Evolutionary conservation across 106 monocot genomes (phyloP), one percentile per base, ranked within the genome.

Genomic region (Chionographis japonica): DNA sequence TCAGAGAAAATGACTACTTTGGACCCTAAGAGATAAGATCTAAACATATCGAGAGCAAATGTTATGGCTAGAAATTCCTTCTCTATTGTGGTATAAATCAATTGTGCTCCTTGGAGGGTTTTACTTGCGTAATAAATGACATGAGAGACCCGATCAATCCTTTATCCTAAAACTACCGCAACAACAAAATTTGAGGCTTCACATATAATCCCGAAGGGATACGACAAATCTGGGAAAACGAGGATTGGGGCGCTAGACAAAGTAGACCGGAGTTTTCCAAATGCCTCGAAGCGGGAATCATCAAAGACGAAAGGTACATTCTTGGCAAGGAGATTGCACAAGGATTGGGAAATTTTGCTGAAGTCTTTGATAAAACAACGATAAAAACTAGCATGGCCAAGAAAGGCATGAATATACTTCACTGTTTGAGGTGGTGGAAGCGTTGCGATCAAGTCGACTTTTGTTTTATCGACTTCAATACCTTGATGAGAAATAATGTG

Each of bases 181-280:
- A 77, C 6, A 16, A 14, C 66, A 59, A 37, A 66, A 14, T 82
- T n/a, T 41, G 14, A 55, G 12, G 77, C 66, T 15, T 76, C 70
- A 50, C 64, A 68, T 72, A 77, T 82, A 15, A 82, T 13, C 9
- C 68, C 61, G 63, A 82, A 76, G 12, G 72, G 61, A 5, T 59
- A 2, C 20, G 2, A 14, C 77, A 76, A 82, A 73, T 67, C 50
- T 3, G 81, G 81, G 14, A 58, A 2, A 17, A 13, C 0, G 37
- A 76, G 12, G 4, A 81, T 61, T 40, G 66, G 71, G 8, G 70
- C 49, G 2, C 20, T 40, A 6, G 49, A 54, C 0, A 77, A 18
- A 3, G 40, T 13, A 4, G 7, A n/a, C 41, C 61, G 77, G 0
- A 82, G 4, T 15, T 13, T 58, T 0, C 38, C 20, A 39, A 68